Evolutionary conservation across 2,329 filamentous ascomycete genomes (phyloP).

Genomic region (Fusarium lyarnte): DNA sequence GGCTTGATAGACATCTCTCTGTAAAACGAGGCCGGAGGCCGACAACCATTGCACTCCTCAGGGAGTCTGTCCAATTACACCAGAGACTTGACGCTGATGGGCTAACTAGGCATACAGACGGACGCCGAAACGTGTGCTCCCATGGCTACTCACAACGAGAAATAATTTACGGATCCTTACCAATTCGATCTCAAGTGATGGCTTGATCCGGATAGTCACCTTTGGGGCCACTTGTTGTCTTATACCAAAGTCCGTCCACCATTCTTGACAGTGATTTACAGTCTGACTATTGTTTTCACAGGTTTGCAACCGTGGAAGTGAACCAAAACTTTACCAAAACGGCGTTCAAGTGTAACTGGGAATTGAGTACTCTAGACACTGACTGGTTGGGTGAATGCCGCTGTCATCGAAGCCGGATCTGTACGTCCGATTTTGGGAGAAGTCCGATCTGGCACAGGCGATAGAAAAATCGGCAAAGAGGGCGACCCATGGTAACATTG

Average conservation of each 20-base stretch:
- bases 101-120: background rate
- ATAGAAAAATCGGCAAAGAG: background rate
- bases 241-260: accelerated
- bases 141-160: background rate
- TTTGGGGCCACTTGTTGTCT: background rate
- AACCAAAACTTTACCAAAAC: background rate
- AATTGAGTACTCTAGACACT: no score
- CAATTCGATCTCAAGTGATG: background rate
- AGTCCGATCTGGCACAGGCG: background rate
- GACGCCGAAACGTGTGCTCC: background rate
- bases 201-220: background rate
- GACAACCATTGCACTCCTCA: no score
- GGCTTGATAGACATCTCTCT: no score
- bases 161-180: background rate
- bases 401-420: no score
- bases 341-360: accelerated
- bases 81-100: accelerated
- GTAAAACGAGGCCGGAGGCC: no score
- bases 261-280: background rate
- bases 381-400: accelerated
- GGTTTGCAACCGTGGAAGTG: background rate
- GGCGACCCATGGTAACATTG: background rate
- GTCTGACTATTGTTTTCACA: background rate
- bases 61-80: accelerated
- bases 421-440: background rate